Conservation (phyloP, 2,329 filamentous ascomycete species). For the Apiospora phragmitis region DNA sequence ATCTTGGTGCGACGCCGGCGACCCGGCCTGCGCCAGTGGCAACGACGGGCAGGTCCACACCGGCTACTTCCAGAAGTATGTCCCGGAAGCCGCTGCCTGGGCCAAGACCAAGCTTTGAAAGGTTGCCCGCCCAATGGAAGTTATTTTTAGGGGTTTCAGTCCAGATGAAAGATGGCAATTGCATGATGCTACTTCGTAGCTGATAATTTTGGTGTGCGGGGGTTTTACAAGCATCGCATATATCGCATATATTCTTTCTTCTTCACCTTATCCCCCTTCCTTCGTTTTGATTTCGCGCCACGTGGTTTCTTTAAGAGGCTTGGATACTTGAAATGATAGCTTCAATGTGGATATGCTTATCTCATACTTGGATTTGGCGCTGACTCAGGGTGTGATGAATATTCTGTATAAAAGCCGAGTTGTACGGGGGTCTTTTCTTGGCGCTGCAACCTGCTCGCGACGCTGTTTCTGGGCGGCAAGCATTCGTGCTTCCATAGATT, state of each 20-base stretch:
- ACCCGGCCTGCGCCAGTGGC: slow-evolving; percentile 9
- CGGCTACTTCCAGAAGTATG: slow-evolving; percentile 7
- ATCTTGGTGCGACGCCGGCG: slow-evolving; percentile 12
- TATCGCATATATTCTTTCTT: too few relatives aligned
- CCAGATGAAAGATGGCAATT: too few relatives aligned
- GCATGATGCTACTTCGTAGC: too few relatives aligned
- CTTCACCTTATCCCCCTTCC: too few relatives aligned
- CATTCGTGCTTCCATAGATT: neutral
- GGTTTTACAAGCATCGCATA: too few relatives aligned
- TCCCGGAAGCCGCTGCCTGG: neutral
- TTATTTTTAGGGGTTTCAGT: neutral
- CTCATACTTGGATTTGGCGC: neutral
- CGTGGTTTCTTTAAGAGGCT: neutral
- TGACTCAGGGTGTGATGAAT: neutral
- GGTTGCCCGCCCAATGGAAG: neutral
- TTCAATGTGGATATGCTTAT: neutral
- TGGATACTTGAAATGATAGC: neutral
- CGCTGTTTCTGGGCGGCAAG: neutral
- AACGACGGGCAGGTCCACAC: neutral
- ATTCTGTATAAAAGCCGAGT: neutral
- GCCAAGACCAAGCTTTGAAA: slow-evolving; percentile 7
- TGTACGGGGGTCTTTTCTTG: neutral
- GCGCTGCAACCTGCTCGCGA: neutral
- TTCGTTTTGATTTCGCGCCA: too few relatives aligned
- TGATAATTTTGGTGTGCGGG: too few relatives aligned